Percentiles rank a stretch among this genome's conserved stretches.
Evolutionary conservation across 345 rosid genomes (phyloP).

Genomic region (Streptanthus diversifolius): DNA sequence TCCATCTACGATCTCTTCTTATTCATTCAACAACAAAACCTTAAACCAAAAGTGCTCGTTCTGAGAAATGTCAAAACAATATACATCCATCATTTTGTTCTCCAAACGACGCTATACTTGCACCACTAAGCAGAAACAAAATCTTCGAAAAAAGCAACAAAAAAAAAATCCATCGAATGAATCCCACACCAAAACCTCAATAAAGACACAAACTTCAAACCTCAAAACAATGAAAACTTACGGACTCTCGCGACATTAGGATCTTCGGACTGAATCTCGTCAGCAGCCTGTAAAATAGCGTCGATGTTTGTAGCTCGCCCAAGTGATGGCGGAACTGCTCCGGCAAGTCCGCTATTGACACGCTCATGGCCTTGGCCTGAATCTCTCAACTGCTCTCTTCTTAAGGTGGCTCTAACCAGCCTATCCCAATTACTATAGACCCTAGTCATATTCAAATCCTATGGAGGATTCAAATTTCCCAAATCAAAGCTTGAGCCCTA

Average conservation of each 20-base stretch:
- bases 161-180: too few species aligned
- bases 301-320: conserved; percentile 84
- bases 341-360: conserved; percentile 67
- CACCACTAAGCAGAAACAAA: not conserved
- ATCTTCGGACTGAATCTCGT: conserved; percentile 85
- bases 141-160: too few species aligned
- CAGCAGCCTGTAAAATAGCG: conserved; percentile 86
- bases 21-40: not conserved
- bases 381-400: conserved; percentile 69
- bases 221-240: conserved; percentile 29
- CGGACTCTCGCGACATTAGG: conserved; percentile 79
- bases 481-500: conserved; percentile 2
- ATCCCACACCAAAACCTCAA: not conserved
- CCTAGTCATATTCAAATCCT: conserved; percentile 56
- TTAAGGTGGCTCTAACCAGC: conserved; percentile 80
- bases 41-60: not conserved
- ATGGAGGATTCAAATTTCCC: conserved; percentile 20
- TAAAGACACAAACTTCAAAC: not conserved
- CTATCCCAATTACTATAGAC: conserved; percentile 73
- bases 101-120: not conserved
- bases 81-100: not conserved
- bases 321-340: conserved; percentile 83
- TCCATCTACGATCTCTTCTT: not conserved
- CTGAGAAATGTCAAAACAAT: not conserved
- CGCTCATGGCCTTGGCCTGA: conserved; percentile 59